These are phyloP conservation scores for Trichocladium uniseriatum DNA, from an alignment of 495 filamentous ascomycete species.

Conservation along the genomic window DNA sequence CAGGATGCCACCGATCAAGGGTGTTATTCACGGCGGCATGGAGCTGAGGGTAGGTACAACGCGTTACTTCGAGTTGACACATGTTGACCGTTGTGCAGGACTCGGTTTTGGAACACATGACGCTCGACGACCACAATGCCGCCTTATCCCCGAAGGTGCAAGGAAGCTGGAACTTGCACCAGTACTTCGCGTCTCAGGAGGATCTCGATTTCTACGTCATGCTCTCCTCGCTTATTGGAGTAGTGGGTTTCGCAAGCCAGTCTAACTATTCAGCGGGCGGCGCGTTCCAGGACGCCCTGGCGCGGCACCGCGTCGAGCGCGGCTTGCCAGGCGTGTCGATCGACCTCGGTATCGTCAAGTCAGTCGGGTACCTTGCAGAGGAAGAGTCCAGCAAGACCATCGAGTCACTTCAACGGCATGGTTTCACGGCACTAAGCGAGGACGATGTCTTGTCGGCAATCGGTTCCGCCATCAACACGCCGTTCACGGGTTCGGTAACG, in stretches of 20 bases:
- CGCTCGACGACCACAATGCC: slow-evolving; percentile 29
- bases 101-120: slow-evolving; percentile 39
- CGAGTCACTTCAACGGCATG: slow-evolving; percentile 15
- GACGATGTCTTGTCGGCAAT: slow-evolving; percentile 19
- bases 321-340: slow-evolving; percentile 35
- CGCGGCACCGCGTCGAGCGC: slow-evolving; percentile 9
- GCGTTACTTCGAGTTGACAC: neutral
- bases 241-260: slow-evolving; percentile 36
- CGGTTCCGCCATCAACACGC: slow-evolving; percentile 17
- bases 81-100: slow-evolving; percentile 23
- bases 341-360: slow-evolving; percentile 38
- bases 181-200: slow-evolving; percentile 16
- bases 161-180: slow-evolving; percentile 45
- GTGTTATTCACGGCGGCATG: slow-evolving; percentile 44
- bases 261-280: slow-evolving; percentile 45
- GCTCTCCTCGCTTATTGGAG: slow-evolving; percentile 39
- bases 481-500: slow-evolving; percentile 14
- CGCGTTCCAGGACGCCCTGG: slow-evolving; percentile 25
- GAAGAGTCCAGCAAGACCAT: slow-evolving; percentile 13
- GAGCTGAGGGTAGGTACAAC: slow-evolving; percentile 37
- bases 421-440: slow-evolving; percentile 15
- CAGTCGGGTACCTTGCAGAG: slow-evolving; percentile 28
- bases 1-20: slow-evolving; percentile 33
- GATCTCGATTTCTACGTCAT: slow-evolving; percentile 47
- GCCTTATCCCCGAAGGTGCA: slow-evolving; percentile 41